Base-by-base conservation (phyloP, 2,329 filamentous ascomycete species). In the Malbranchea zuffiana region DNA sequence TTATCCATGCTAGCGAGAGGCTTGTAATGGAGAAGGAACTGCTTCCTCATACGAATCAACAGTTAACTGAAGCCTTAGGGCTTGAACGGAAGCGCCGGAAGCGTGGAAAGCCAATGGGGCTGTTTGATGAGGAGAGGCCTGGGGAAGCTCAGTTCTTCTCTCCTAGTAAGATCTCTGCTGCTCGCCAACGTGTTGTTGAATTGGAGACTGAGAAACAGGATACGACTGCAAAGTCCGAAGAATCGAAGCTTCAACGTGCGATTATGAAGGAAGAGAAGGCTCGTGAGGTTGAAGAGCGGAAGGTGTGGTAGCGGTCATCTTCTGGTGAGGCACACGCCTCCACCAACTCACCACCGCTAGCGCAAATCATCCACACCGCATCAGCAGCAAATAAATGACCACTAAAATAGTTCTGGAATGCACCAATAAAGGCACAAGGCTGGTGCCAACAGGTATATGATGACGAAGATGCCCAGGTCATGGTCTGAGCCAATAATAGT, bases 1-100 rank as follows among this genome's bases (percentile, higher is more conserved):
- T 33, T 21, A 33, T 39, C 18, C 18, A 18, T 39, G 17, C 23
- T 20, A 20, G 6, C 1, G 20, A 39, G 18, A 39, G 19, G 7
- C 37, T 39, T 34, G 23, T 19, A 17, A n/a, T 30, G 17, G 23
- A 39, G 13, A 39, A 21, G 30, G 29, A 32, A 12, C 13, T 39
- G 13, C 29, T 33, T 10, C 17, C 27, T 19, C 20, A 32, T 25
- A 24, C 17, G 15, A 33, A 39, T 16, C 3, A 28, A 13, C 5
- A 26, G n/a, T 24, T 28, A 2, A 24, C 17, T 10, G 2, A 20
- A 4, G 17, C 36, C 3, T 16, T 39, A 12, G 24, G 15, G 21
- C 3, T 15, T 15, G 16, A 39, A 13, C 26, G 12, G 11, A 31
- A 32, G 29, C 3, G 13, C 7, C 5, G 20, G 12, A 36, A 36